Evolutionary conservation across 345 rosid genomes (phyloP).

Genomic region (Stellera chamaejasme): DNA sequence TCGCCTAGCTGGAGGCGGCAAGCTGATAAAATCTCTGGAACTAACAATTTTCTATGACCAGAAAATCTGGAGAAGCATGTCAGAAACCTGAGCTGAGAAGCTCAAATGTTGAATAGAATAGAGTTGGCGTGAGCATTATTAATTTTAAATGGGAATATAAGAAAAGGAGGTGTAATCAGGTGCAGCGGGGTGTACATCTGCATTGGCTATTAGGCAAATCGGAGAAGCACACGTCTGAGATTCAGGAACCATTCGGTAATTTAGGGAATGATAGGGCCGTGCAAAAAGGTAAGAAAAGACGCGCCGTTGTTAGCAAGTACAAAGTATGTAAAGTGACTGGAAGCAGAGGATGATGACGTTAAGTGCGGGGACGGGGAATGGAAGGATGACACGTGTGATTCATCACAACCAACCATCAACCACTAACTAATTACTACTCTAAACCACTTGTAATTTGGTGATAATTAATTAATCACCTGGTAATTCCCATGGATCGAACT

Average conservation of each 20-base stretch:
- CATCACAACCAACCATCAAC: background rate
- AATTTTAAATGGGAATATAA: constrained; percentile 18
- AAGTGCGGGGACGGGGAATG: constrained; percentile 7
- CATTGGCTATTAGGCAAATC: background rate
- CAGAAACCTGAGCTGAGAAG: background rate
- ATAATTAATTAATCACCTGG: constrained; percentile 41
- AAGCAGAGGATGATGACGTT: constrained; percentile 13
- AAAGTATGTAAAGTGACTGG: background rate
- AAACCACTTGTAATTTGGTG: background rate
- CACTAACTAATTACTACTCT: background rate
- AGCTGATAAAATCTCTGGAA: too few relatives aligned
- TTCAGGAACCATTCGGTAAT: background rate
- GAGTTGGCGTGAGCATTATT: constrained; percentile 19
- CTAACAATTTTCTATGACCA: too few relatives aligned
- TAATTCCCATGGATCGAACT: constrained; percentile 97
- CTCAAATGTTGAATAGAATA: constrained; percentile 15
- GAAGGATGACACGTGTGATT: constrained; percentile 25
- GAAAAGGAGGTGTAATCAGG: background rate
- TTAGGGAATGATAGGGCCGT: constrained; percentile 3
- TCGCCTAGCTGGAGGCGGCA: too few relatives aligned
- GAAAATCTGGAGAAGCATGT: too few relatives aligned
- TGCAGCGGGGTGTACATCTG: background rate
- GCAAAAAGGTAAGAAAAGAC: constrained; percentile 16
- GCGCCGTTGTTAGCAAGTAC: constrained; percentile 11
- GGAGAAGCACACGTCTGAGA: constrained; percentile 1